These are phyloP conservation scores for Colletotrichum orchidophilum DNA, from an alignment of 2,329 filamentous ascomycete genomes.

Conservation along the genomic window DNA sequence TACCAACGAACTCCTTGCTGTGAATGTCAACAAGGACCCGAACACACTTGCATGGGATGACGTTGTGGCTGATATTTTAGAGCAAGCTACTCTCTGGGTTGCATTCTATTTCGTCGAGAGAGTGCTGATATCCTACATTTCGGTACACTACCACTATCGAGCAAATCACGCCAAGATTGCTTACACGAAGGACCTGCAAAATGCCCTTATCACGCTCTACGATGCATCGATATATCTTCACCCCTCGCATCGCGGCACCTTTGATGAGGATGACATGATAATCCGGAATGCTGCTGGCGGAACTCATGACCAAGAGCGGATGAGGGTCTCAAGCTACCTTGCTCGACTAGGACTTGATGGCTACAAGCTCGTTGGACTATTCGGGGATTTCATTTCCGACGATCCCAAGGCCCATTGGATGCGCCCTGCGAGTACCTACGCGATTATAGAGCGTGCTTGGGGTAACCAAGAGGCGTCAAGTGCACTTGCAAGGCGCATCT, in stretches of 20 bases:
- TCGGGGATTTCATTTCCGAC: conserved; percentile 40
- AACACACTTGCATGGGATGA: conserved; percentile 22
- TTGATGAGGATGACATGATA: conserved; percentile 37
- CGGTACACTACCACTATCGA: conserved; percentile 42
- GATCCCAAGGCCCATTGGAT: conserved; percentile 39
- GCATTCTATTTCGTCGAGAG: conserved; percentile 42
- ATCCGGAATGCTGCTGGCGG: conserved; percentile 40
- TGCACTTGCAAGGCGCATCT: conserved; percentile 41
- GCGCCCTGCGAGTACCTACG: conserved; percentile 38
- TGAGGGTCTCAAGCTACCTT: conserved; percentile 39
- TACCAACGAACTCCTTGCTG: conserved; percentile 29
- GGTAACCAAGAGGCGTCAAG: conserved; percentile 39
- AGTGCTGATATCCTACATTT: conserved; percentile 41
- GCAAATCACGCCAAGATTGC: conserved; percentile 33
- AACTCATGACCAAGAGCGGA: conserved; percentile 36
- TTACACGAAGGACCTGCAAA: conserved; percentile 38
- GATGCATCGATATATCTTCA: conserved; percentile 39
- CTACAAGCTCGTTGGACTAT: conserved; percentile 38
- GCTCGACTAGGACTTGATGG: conserved; percentile 39
- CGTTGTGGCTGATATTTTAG: conserved; percentile 7
- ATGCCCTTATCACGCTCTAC: conserved; percentile 40
- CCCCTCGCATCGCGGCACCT: conserved; percentile 35
- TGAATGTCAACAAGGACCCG: conserved; percentile 30
- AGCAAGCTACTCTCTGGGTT: conserved; percentile 37
- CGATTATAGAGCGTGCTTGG: conserved; percentile 39